Base-by-base conservation (phyloP, 495 filamentous ascomycete genomes). In the Talaromyces nanjingensis region DNA sequence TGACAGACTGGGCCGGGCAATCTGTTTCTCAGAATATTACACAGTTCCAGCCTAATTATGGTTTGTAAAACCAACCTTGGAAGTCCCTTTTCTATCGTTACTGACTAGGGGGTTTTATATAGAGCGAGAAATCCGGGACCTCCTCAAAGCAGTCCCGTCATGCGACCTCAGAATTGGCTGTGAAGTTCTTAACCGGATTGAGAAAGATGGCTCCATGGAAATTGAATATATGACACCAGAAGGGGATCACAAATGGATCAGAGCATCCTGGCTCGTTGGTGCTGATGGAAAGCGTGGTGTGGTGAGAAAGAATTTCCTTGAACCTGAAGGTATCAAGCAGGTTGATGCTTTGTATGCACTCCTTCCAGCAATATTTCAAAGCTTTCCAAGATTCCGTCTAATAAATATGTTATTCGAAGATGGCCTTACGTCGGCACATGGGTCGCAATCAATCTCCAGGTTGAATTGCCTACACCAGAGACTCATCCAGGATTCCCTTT, bases 241-340 rank as follows among this genome's bases (percentile, higher is more conserved):
- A 25, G 69, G 70, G 1, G 22, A 55, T 20, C 25, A 7, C 22
- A 27, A 25, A 27, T 62, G 57, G 8, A 73, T 79, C 45, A 64
- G 53, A 14, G 63, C 69, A 1, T 61, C 63, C 20, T 81, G 69
- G 63, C 70, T 81, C 11, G 64, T 80, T 20, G 78, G 77, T 0
- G 78, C 78, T 2, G 78, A 81, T 58, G 78, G 78, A n/a, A 80
- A 81, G 66, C 70, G 62, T 54, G 78, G 78, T 4, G 56, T 80
- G 16, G 74, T 77, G 5, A 67, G 78, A 47, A 81, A 81, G 65
- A 59, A 70, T 12, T 80, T 76, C 64, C 72, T 81, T 12, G 77
- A 79, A 65, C 70, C 72, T 12, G 70, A 66, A n/a, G 76, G 73
- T n/a, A 62, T 66, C 11, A 62, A 64, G 56, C 66, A 70, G 31